Evolutionary conservation across 106 monocot species (phyloP), one percentile per base, ranked within the genome.

Genomic region (Iris macrosiphon): DNA sequence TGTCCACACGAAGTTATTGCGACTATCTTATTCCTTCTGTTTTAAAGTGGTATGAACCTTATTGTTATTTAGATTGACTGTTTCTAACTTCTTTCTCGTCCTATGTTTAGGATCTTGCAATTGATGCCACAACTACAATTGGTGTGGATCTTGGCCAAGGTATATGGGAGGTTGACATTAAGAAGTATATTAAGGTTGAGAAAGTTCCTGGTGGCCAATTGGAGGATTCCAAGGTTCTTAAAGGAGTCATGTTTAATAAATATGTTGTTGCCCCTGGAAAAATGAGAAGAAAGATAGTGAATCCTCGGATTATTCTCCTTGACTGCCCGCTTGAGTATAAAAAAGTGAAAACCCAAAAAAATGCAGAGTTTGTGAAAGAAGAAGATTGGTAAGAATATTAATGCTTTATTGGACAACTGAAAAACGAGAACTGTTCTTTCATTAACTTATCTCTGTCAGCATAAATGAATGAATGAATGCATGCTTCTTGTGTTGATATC

Each of bases 141-240:
- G 95, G 89, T 66, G 95, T 95, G 15, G 95, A 95, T 60, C 76
- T 95, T 57, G 89, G 95, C 18, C 89, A 95, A 76, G 95, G 95
- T 33, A 14, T 85, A 15, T 53, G 71, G 40, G 95, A 95, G 51
- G 95, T 95, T 27, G 95, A 95, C 55, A 83, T 95, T 10, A 95
- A 95, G 66, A 95, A 86, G 43, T 95, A 95, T 54, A 85, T 95
- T 42, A 95, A 95, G 64, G 82, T 95, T 24, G 95, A 95, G 53
- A 95, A 95, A 48, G 43, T 95, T 67, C 89, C 95, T 68, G 95
- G 95, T 71, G 95, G 89, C n/a, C 95, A 89, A 57, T 63, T 89
- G 67, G 95, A 89, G 47, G 95, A 95, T 58, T 95, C 89, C 6
- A 85, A 66, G 66, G 89, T 95, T 79, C 82, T 89, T 19, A 89